Base-by-base conservation (phyloP, 177 flowering plant species). In the Tripterygium wilfordii region DNA sequence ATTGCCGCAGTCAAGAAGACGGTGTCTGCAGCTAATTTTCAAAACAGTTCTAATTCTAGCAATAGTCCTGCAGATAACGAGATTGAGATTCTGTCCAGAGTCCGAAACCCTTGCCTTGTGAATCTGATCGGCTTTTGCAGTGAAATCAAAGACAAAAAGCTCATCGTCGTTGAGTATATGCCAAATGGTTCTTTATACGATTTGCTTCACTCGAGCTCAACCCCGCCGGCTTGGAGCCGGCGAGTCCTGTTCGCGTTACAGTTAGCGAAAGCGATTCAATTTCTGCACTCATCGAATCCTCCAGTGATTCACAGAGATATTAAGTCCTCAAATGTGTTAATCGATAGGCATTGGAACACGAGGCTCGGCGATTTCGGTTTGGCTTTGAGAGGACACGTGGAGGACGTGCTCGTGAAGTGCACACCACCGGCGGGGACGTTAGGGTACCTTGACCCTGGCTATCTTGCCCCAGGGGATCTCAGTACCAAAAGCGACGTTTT, bases 371-470 rank as follows among this genome's bases (percentile, higher is more conserved):
- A 83, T 45, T 78, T 76, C 54, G 84, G 88, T 9, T 53, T 81
- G 25, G 85, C 91, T 0, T 36, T 80, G 54, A 68, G 78, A 24
- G 71, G 74, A 40, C 66, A 71, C 57, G 72, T 64, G 65, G 83
- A 69, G 53, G 82, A 68, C 45, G 76, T 55, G 0, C 60, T 66
- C 10, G 62, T 70, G 8, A 66, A 49, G 60, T 51, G 65, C 32
- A 73, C 76, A 17, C 90, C 86, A 0, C 88, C 91, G 37, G 88
- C 88, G 12, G 91, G 91, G 37, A 82, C 88, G 42, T 45, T 82
- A 40, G 88, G 88, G 14, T 82, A 82, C 57, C 66, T 82, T 24
- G 88, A 79, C 50, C 85, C 88, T 4, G 50, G 70, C 42, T 79
- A 82, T 47, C 72, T 78, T 10, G 64, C 74, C 29, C 91, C 91